These are phyloP conservation scores for Sideroxylon spinosum DNA, from an alignment of 179 eudicot genomes.

Conservation along the genomic window DNA sequence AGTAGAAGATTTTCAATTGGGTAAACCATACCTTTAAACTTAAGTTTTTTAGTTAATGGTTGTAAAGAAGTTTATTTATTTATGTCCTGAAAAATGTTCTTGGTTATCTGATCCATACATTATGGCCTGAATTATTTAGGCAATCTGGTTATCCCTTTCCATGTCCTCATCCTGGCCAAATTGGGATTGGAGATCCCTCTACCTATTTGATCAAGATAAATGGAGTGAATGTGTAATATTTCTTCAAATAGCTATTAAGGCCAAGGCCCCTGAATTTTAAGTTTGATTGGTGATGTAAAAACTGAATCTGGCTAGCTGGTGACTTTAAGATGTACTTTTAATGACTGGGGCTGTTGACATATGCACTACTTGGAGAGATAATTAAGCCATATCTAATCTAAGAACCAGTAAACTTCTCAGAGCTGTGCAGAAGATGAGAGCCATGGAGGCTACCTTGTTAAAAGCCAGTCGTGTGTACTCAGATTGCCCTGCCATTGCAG, in stretches of 20 bases:
- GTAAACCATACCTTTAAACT: background rate
- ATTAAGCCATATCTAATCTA: background rate
- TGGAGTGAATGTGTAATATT: background rate
- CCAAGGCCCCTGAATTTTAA: background rate
- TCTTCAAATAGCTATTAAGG: background rate
- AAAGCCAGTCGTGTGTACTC: constrained; percentile 72
- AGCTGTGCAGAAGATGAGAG: constrained; percentile 58
- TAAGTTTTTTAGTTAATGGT: background rate
- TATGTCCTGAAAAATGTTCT: too few relatives aligned
- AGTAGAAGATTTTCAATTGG: background rate
- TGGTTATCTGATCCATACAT: too few relatives aligned
- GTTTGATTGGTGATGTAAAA: background rate
- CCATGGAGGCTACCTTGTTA: constrained; percentile 62
- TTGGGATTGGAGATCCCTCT: background rate
- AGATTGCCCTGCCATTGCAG: constrained; percentile 73
- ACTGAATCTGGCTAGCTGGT: constrained; percentile 1
- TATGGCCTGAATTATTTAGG: too few relatives aligned
- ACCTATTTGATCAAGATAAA: background rate
- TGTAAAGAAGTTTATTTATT: too few relatives aligned
- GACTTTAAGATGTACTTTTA: background rate
- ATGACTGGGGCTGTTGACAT: background rate
- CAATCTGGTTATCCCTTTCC: too few relatives aligned
- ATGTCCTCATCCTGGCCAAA: background rate
- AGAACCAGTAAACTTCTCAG: constrained; percentile 29
- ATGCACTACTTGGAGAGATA: background rate